phyloP scores from a whole-genome alignment of 306 rosid species.

The Biancaea sappan region DNA sequence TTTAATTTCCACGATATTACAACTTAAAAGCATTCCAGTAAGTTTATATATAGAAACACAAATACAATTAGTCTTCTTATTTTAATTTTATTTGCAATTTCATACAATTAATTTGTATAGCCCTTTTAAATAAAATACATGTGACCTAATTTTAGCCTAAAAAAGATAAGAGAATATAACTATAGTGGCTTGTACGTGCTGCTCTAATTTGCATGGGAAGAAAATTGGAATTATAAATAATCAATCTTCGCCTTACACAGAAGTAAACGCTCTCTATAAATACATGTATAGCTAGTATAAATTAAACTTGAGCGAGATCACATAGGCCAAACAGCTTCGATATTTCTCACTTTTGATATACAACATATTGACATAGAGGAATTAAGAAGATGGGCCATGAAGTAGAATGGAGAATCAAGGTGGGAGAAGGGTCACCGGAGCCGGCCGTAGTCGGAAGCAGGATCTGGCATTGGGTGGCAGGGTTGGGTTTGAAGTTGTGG shows the following conservation, averaged over 20 bases:
- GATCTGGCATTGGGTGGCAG: conserved; percentile 29
- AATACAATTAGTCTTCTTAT: not conserved
- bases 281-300: conserved; percentile 2
- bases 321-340: not conserved
- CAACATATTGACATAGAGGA: not conserved
- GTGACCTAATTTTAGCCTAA: not conserved
- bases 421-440: conserved; percentile 48
- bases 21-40: too few relatives aligned
- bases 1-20: not conserved
- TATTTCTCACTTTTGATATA: not conserved
- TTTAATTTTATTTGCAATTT: not conserved
- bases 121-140: not conserved
- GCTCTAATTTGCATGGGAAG: not conserved
- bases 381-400: conserved; percentile 35
- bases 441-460: conserved; percentile 13
- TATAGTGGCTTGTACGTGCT: not conserved
- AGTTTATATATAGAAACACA: not conserved
- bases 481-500: conserved; percentile 45
- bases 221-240: not conserved
- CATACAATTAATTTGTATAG: not conserved
- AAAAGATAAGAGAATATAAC: not conserved
- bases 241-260: not conserved
- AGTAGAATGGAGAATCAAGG: conserved; percentile 70
- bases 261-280: conserved; percentile 34
- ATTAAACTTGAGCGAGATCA: not conserved